These are phyloP conservation scores for Populus hybrid DNA, from an alignment of 441 rosid genomes.

Conservation along the genomic window DNA sequence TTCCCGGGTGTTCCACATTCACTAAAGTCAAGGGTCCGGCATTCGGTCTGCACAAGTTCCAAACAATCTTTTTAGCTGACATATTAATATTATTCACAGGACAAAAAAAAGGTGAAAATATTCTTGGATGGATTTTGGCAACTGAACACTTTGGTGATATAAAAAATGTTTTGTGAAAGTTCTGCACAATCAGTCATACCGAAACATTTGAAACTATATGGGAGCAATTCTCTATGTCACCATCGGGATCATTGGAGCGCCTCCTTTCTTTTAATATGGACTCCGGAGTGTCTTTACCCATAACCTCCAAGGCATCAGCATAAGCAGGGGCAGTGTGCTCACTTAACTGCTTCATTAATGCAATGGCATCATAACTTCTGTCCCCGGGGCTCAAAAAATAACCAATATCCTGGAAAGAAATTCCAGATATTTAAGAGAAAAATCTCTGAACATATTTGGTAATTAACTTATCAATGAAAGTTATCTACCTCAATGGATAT, in stretches of 20 bases:
- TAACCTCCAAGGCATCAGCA: slow-evolving; percentile 87
- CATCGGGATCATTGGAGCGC: slow-evolving; percentile 23
- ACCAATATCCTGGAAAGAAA: slow-evolving; percentile 70
- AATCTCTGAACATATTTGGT: background rate
- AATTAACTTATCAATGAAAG: background rate
- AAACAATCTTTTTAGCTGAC: slow-evolving; percentile 2
- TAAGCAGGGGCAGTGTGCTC: slow-evolving; percentile 83
- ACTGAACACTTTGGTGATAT: background rate
- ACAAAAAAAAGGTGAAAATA: background rate
- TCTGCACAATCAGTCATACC: slow-evolving; percentile 30
- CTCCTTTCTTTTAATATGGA: slow-evolving; percentile 48
- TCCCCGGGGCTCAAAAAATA: slow-evolving; percentile 85
- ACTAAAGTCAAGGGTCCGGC: slow-evolving; percentile 87
- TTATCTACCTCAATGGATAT: slow-evolving; percentile 78
- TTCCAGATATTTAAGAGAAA: background rate
- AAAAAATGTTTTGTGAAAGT: background rate
- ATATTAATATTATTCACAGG: background rate
- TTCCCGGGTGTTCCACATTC: slow-evolving; percentile 84
- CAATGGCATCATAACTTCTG: slow-evolving; percentile 88
- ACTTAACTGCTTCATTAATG: slow-evolving; percentile 85
- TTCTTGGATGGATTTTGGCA: background rate
- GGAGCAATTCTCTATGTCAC: slow-evolving; percentile 43
- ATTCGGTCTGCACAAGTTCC: slow-evolving; percentile 49
- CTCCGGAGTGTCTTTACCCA: slow-evolving; percentile 77
- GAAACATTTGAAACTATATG: slow-evolving; percentile 39